Evolutionary conservation across 768 basidiomycete species (phyloP).

Genomic region (Pholiota conissans): DNA sequence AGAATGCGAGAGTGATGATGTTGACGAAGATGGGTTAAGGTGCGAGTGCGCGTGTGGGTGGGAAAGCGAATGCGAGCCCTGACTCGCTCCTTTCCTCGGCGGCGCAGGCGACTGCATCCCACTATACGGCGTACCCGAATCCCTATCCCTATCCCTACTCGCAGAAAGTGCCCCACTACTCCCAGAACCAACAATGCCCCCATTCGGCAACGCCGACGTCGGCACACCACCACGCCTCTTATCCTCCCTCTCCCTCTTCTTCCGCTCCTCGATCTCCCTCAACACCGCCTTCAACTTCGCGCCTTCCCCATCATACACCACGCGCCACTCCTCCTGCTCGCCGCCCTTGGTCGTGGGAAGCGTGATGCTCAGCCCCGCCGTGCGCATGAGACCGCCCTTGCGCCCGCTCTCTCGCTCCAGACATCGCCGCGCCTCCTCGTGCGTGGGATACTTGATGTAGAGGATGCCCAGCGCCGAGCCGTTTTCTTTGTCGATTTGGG

Average conservation of each 20-base stretch:
- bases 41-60: neutral
- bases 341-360: slow-evolving; percentile 9
- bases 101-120: slow-evolving; percentile 16
- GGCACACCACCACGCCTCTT: slow-evolving; percentile 28
- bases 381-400: slow-evolving; percentile 43
- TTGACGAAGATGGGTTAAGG: no score
- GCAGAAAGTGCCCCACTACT: slow-evolving; percentile 10
- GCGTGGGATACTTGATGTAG: slow-evolving; percentile 62
- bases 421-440: slow-evolving; percentile 70
- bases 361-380: slow-evolving; percentile 33
- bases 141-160: slow-evolving; percentile 4
- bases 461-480: slow-evolving; percentile 84
- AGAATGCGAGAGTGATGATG: neutral
- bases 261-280: slow-evolving; percentile 60
- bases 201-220: neutral
- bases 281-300: slow-evolving; percentile 61
- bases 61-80: neutral
- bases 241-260: slow-evolving; percentile 49
- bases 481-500: slow-evolving; percentile 76
- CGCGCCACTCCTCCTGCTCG: slow-evolving; percentile 63
- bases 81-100: slow-evolving; percentile 3
- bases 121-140: slow-evolving; percentile 14
- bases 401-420: slow-evolving; percentile 68
- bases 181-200: neutral
- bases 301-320: slow-evolving; percentile 81